A percentile compares a stretch with the other conserved stretches of the same genome.
phyloP scores from a whole-genome alignment of 768 basidiomycete species.

The Brasilioporus rufonigricans region DNA sequence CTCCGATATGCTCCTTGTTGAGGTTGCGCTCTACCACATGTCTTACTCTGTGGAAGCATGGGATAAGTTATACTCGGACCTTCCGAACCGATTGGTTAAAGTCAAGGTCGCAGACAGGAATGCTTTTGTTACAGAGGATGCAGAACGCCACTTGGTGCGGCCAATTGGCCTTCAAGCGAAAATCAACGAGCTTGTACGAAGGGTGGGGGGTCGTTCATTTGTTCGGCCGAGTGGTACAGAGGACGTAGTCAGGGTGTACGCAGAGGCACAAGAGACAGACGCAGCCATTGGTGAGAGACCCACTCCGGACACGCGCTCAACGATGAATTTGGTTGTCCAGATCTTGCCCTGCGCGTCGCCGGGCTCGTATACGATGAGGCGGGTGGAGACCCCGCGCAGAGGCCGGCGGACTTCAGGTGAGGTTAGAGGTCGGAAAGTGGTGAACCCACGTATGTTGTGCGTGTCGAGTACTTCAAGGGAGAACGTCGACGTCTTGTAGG shows the following conservation, averaged over 20 bases:
- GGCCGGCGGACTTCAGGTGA: slow-evolving; percentile 80
- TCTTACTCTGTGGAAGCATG: slow-evolving; percentile 82
- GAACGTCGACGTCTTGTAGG: neutral
- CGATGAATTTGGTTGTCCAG: slow-evolving; percentile 37
- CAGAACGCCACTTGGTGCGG: slow-evolving; percentile 82
- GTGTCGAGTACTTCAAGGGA: no score
- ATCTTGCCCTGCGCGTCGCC: slow-evolving; percentile 82
- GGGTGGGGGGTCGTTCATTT: slow-evolving; percentile 85
- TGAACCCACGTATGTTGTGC: neutral
- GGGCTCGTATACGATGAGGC: slow-evolving; percentile 82
- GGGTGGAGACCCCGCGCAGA: slow-evolving; percentile 70
- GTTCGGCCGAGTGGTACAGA: slow-evolving; percentile 98
- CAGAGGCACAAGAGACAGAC: slow-evolving; percentile 73
- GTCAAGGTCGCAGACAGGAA: slow-evolving; percentile 82
- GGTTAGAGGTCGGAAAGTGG: neutral
- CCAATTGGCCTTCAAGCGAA: slow-evolving; percentile 78
- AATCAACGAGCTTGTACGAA: slow-evolving; percentile 81
- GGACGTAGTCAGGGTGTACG: slow-evolving; percentile 96
- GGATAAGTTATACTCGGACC: slow-evolving; percentile 90
- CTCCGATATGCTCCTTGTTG: slow-evolving; percentile 94
- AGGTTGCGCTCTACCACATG: slow-evolving; percentile 86
- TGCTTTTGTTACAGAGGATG: slow-evolving; percentile 88
- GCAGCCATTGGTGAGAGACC: slow-evolving; percentile 72
- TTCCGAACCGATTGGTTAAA: slow-evolving; percentile 94
- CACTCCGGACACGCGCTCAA: neutral